phyloP scores from a whole-genome alignment of 768 basidiomycete genomes.

The Phallus indusiatus region DNA sequence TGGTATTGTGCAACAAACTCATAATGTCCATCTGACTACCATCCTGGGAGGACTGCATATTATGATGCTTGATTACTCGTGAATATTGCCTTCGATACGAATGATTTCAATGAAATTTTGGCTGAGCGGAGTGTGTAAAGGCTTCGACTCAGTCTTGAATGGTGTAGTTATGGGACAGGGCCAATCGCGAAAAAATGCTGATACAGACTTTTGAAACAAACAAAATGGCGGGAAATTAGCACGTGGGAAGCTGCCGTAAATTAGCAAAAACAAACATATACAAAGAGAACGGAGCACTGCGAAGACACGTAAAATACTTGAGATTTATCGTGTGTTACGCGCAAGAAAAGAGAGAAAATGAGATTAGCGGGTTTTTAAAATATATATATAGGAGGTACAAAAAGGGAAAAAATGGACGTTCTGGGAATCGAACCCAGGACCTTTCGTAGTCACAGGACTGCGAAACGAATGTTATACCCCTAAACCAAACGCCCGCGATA shows the following conservation, averaged over 20 bases:
- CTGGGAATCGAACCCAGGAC: slow-evolving; percentile 12
- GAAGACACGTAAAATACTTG: too few species aligned
- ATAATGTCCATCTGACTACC: not conserved
- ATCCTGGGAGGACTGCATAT: not conserved
- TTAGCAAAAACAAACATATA: too few species aligned
- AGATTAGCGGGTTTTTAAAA: too few species aligned
- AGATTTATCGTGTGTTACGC: not conserved
- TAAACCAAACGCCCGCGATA: slow-evolving; percentile 8
- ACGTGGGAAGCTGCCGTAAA: too few species aligned
- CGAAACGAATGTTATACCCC: slow-evolving; percentile 12
- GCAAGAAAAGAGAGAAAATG: not conserved
- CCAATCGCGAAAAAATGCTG: too few species aligned
- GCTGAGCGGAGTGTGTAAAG: not conserved
- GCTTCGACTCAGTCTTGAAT: too few species aligned
- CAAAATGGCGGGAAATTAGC: too few species aligned
- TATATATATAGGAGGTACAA: not conserved
- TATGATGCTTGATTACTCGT: too few species aligned
- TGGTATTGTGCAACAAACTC: not conserved
- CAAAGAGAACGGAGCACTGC: too few species aligned
- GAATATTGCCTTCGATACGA: too few species aligned
- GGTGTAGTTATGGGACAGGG: too few species aligned
- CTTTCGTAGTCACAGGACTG: slow-evolving; percentile 7
- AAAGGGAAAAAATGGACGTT: slow-evolving; percentile 7
- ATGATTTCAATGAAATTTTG: not conserved
- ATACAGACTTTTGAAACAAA: too few species aligned